Percentiles rank a stretch among this genome's conserved stretches.
phyloP scores from a whole-genome alignment of 148 eudicot genomes.

The Rhododendron molle region DNA sequence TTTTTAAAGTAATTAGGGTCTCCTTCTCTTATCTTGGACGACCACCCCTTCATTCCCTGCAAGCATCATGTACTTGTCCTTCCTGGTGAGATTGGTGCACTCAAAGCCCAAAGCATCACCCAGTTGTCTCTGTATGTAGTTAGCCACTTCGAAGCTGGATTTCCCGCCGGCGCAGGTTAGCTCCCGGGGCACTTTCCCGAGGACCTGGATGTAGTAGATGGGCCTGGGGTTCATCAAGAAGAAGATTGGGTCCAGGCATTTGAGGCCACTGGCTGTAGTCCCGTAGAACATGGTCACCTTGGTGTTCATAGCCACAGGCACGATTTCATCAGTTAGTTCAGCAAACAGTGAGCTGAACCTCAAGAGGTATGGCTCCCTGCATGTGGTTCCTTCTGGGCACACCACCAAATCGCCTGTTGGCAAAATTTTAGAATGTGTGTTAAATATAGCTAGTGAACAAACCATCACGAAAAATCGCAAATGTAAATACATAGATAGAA shows the following conservation, averaged over 20 bases:
- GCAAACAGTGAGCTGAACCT: slow-evolving; percentile 88
- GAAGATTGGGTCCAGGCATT: slow-evolving; percentile 78
- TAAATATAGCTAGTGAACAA: too few relatives aligned
- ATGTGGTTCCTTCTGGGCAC: slow-evolving; percentile 89
- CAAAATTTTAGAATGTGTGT: not conserved
- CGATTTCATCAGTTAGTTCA: slow-evolving; percentile 66
- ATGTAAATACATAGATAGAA: not conserved
- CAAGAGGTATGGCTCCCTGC: slow-evolving; percentile 77
- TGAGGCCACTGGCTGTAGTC: slow-evolving; percentile 82
- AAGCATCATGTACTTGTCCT: slow-evolving; percentile 80
- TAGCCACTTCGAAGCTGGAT: slow-evolving; percentile 75
- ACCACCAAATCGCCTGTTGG: slow-evolving; percentile 57
- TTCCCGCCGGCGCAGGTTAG: slow-evolving; percentile 35
- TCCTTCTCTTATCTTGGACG: slow-evolving; percentile 13
- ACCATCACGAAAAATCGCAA: not conserved
- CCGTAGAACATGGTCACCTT: slow-evolving; percentile 83
- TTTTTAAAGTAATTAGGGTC: too few relatives aligned
- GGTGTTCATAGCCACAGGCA: slow-evolving; percentile 76
- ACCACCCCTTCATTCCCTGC: slow-evolving; percentile 74
- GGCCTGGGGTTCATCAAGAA: slow-evolving; percentile 92
- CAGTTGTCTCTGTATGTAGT: slow-evolving; percentile 59
- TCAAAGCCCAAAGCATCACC: slow-evolving; percentile 71
- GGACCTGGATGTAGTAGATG: slow-evolving; percentile 39
- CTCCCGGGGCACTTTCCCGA: slow-evolving; percentile 40
- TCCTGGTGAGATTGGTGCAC: slow-evolving; percentile 64